These are phyloP conservation scores for Venturia asperata DNA, from an alignment of 2,329 filamentous ascomycete species.

Conservation along the genomic window DNA sequence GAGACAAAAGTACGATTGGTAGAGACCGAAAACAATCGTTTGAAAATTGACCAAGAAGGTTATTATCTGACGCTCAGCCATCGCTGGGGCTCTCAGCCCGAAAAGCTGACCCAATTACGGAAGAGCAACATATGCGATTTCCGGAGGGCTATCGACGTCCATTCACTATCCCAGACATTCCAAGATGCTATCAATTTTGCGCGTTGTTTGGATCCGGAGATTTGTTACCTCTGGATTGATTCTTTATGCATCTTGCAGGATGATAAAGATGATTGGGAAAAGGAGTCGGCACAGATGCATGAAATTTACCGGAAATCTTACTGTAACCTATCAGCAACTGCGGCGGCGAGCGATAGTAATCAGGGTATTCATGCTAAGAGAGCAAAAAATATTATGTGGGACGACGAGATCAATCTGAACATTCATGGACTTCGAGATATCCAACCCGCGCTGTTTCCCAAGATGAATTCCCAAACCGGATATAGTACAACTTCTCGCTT, in stretches of 20 bases:
- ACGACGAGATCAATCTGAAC: constrained; percentile 10
- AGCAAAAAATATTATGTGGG: constrained; percentile 4
- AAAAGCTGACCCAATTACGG: background rate
- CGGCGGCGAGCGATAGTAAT: background rate
- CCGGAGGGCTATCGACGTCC: background rate
- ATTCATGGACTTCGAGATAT: background rate
- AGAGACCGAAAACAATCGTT: too few species aligned
- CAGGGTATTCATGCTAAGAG: background rate
- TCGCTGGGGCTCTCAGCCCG: constrained; percentile 12
- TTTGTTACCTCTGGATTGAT: constrained; percentile 21
- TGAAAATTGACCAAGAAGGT: too few species aligned
- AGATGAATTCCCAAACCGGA: background rate
- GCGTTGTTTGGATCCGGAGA: background rate
- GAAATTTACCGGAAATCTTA: constrained; percentile 14
- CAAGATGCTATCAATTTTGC: constrained; percentile 19
- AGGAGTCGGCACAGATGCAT: constrained; percentile 17
- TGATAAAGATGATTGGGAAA: constrained; percentile 16
- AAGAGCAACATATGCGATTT: background rate
- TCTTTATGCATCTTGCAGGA: constrained; percentile 20
- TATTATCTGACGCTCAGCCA: constrained; percentile 18
- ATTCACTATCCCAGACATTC: constrained; percentile 14
- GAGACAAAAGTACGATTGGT: too few species aligned
- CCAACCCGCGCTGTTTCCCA: too few species aligned
- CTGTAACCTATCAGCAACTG: constrained; percentile 18
- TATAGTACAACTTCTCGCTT: too few species aligned